Evolutionary conservation across 306 rosid species (phyloP).

Genomic region (Rubus idaeus): DNA sequence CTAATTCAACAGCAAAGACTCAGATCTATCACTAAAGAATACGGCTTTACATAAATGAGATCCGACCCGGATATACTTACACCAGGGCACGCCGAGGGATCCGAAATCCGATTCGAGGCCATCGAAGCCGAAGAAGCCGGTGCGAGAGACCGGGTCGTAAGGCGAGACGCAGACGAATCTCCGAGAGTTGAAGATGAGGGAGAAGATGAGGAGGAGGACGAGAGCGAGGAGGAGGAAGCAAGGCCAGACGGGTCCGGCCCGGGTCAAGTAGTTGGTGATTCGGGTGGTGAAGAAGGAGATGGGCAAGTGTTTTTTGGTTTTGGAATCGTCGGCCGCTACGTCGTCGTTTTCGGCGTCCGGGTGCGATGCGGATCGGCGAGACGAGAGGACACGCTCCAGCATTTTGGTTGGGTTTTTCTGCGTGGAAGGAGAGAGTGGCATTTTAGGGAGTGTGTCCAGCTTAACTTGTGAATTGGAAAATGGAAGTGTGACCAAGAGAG

Average conservation of each 20-base stretch:
- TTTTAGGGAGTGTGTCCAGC: not conserved
- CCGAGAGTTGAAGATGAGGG: conserved; percentile 61
- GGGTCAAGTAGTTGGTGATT: conserved; percentile 47
- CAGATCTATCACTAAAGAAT: conserved; percentile 13
- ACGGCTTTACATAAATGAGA: conserved; percentile 13
- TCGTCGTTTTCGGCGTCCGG: conserved; percentile 18
- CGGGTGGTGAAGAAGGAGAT: conserved; percentile 47
- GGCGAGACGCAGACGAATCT: conserved; percentile 74
- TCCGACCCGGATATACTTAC: conserved; percentile 51
- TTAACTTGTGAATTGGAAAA: no score
- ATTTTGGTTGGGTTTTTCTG: conserved; percentile 24
- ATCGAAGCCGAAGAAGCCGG: conserved; percentile 68
- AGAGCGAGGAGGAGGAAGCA: conserved; percentile 40
- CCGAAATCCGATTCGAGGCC: conserved; percentile 90
- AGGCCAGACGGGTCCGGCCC: conserved; percentile 44
- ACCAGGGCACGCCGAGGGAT: conserved; percentile 96
- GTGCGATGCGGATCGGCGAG: conserved; percentile 61
- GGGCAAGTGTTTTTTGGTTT: conserved; percentile 58
- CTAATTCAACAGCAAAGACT: not conserved
- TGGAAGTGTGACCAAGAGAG: not conserved
- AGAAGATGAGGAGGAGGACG: conserved; percentile 34
- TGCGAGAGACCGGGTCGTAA: conserved; percentile 50
- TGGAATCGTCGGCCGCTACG: conserved; percentile 47
- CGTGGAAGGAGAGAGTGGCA: conserved; percentile 1
- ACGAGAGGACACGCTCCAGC: conserved; percentile 67